phyloP scores from a whole-genome alignment of 2,329 filamentous ascomycete species.

The Cordyceps javanica region DNA sequence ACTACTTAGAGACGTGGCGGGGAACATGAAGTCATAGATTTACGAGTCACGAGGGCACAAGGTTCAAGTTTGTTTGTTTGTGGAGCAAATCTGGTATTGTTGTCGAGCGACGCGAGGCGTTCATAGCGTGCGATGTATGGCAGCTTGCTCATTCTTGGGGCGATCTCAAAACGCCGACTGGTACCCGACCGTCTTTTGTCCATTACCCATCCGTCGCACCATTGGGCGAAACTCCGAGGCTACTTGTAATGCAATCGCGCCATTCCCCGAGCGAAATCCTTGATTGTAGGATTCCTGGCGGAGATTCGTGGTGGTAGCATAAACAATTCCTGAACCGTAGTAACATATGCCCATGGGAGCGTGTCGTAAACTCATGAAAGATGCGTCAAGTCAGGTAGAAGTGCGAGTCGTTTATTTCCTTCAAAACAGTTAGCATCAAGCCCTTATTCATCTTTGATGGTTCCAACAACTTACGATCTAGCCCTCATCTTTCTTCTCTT shows the following conservation, averaged over 20 bases:
- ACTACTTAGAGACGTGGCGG: too few species aligned
- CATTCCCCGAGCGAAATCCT: slow-evolving; percentile 3
- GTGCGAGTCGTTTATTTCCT: slow-evolving; percentile 64
- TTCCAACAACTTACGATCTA: slow-evolving; percentile 68
- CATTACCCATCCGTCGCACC: slow-evolving; percentile 14
- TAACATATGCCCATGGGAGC: slow-evolving; percentile 19
- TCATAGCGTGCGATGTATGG: slow-evolving; percentile 9
- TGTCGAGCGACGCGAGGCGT: slow-evolving; percentile 12
- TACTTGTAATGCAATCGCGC: slow-evolving; percentile 5
- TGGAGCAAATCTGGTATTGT: slow-evolving; percentile 13
- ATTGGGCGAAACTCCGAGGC: slow-evolving; percentile 11
- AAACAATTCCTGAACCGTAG: slow-evolving; percentile 11
- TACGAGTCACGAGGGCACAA: slow-evolving; percentile 8
- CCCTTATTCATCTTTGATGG: not conserved
- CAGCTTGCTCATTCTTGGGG: slow-evolving; percentile 12
- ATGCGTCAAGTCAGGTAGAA: slow-evolving; percentile 49
- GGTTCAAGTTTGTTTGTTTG: not conserved
- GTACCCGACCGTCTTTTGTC: slow-evolving; percentile 14
- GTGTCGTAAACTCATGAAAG: slow-evolving; percentile 34
- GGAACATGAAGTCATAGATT: not conserved
- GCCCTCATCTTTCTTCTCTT: slow-evolving; percentile 99
- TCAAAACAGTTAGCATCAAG: slow-evolving; percentile 28
- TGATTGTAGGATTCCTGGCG: slow-evolving; percentile 2
- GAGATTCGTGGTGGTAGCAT: slow-evolving; percentile 6
- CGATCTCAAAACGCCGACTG: slow-evolving; percentile 12